Base-by-base conservation (phyloP, 2,329 filamentous ascomycete genomes). In the Furcasterigmium furcatum region DNA sequence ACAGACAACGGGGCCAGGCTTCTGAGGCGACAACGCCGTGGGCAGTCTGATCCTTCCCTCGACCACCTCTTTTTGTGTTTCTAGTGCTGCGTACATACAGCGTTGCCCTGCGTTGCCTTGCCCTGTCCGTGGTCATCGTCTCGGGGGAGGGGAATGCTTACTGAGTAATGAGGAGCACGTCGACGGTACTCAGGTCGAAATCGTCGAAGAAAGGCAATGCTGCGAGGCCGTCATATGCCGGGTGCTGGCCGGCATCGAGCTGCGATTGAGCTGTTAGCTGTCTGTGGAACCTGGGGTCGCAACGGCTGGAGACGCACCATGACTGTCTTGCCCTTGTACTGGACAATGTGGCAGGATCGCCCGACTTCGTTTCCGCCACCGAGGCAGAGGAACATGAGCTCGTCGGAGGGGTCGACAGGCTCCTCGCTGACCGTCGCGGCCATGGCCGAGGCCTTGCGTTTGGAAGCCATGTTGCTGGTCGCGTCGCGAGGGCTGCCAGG, bases 301-400 rank as follows among this genome's bases (percentile, higher is more conserved):
- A 27, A 27, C 7, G 5, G 20, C 21, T 2, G 7, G n/a, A n/a
- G 19, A 44, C 30, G 38, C 73, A 95, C 91, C 94, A 99, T 99
- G 55, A 99, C 90, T 6, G 92, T 97, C 70, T 99, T 99, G 51
- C 94, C 94, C 71, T 97, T 99, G 79, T 99, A 99, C 62, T 97
- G 91, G 49, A 99, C 84, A 57, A 99, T 96, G 64, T 99, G 94
- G 67, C 94, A 97, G 54, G 94, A 97, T 54, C 94, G 80, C 44
- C 94, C 94, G 51, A 99, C 94, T 70, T 99, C 94, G 66, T 96
- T 97, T 55, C 94, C 94, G 50, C 94, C 94, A 50, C 94, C 94
- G 30, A 99, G 74, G 58, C 90, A 95, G 45, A 96, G 79, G 60
- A 99, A 99, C 72, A 91, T 88, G 47, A 99, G 80, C 73, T 97